phyloP scores from a whole-genome alignment of 1,139 yeast genomes.

The Pichia sp. region DNA sequence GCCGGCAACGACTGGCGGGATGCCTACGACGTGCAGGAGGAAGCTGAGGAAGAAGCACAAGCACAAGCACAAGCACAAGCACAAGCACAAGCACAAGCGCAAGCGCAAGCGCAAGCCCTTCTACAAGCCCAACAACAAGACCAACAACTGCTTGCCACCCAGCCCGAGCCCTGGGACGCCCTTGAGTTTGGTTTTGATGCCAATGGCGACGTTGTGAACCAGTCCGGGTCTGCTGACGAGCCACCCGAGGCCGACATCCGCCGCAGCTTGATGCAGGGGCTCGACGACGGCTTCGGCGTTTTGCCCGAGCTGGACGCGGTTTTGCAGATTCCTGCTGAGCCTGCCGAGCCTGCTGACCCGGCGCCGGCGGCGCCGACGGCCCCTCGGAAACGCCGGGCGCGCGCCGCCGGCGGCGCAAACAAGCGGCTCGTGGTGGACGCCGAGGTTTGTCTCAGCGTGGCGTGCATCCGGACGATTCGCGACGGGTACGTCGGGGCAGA shows the following conservation, averaged over 20 bases:
- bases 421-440: slow-evolving; percentile 1
- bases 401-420: background rate
- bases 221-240: background rate
- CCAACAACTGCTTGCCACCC: background rate
- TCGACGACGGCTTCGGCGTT: background rate
- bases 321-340: too few species aligned
- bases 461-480: slow-evolving; percentile 1
- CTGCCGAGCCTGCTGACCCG: too few species aligned
- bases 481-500: slow-evolving; percentile 4
- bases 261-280: background rate
- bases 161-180: slow-evolving; percentile 17
- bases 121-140: background rate
- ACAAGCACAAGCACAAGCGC: background rate
- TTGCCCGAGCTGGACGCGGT: background rate
- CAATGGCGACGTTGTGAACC: slow-evolving; percentile 21
- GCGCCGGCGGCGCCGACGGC: too few species aligned
- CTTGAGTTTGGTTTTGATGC: slow-evolving; percentile 28
- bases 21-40: background rate
- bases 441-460: slow-evolving; percentile 1
- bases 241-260: slow-evolving; percentile 1
- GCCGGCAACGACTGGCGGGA: slow-evolving; percentile 1
- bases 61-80: background rate
- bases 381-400: background rate
- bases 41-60: background rate
- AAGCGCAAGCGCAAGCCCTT: background rate